A percentile compares a stretch with the other conserved stretches of the same genome.
These are phyloP conservation scores for Claviceps monticola DNA, from an alignment of 2,329 filamentous ascomycete species.

Conservation along the genomic window DNA sequence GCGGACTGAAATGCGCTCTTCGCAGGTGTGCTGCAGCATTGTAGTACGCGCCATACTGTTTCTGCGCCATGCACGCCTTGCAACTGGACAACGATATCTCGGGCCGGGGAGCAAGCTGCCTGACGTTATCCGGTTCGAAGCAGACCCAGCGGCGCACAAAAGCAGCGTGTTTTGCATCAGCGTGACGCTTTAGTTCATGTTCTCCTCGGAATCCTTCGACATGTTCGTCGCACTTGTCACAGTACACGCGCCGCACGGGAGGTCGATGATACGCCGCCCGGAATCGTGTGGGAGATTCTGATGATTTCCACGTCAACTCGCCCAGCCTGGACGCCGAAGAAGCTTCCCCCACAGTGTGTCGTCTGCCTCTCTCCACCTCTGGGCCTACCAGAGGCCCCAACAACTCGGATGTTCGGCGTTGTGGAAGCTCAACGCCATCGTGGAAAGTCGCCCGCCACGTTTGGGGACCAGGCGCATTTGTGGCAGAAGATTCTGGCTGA, in stretches of 20 bases:
- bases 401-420: conserved; percentile 6
- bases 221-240: conserved; percentile 64
- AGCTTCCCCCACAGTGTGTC: conserved; percentile 34
- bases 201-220: conserved; percentile 82
- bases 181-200: conserved; percentile 66
- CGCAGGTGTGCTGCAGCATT: conserved; percentile 45
- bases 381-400: background rate
- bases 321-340: conserved; percentile 26
- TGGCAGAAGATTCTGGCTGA: conserved; percentile 4
- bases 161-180: conserved; percentile 41
- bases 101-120: conserved; percentile 27
- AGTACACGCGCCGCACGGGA: conserved; percentile 60
- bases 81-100: conserved; percentile 39
- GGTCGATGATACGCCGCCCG: conserved; percentile 34
- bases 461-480: background rate
- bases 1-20: conserved; percentile 42
- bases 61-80: conserved; percentile 42
- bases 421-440: conserved; percentile 7
- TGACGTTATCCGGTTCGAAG: conserved; percentile 31
- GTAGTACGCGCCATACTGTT: conserved; percentile 45
- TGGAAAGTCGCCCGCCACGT: conserved; percentile 6
- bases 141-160: conserved; percentile 43
- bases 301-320: conserved; percentile 28
- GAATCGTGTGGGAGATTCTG: conserved; percentile 22
- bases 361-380: conserved; percentile 14